Evolutionary conservation across 140 eudicot species (phyloP), one percentile per base, ranked within the genome.

Genomic region (Oenanthe javanica): DNA sequence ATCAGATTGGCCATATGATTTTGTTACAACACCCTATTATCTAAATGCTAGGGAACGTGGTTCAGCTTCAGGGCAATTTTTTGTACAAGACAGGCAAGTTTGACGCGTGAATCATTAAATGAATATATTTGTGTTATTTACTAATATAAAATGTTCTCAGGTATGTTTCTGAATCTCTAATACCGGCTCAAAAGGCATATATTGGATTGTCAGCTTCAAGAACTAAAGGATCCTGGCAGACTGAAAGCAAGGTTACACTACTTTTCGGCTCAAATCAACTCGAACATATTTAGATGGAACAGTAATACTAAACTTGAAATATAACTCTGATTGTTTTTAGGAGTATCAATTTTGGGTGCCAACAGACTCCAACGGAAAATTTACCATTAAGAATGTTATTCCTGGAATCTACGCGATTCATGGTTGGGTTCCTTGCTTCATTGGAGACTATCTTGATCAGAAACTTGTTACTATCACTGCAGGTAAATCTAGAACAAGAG

Each of bases 301-400:
- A 67, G 16, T 31, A 48, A 14, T 27, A 59, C 77, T 64, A 27
- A 51, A n/a, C 57, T 13, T 25, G 38, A 36, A 6, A 55, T 0
- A 16, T 77, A 82, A 52, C 0, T n/a, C 23, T 42, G n/a, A n/a
- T 1, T 70, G 36, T 42, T 70, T 80, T 76, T 57, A 90, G 95
- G 88, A 87, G 21, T 92, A 92, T 67, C 94, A 90, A 67, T 90
- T 92, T 79, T 92, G 97, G 97, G 87, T 82, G 59, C 77, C 81
- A 69, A 83, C 95, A 25, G 84, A 90, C 42, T 84, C 79, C 27
- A 15, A 83, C 43, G 97, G 97, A 25, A 57, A 52, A 49, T 92
- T 89, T 77, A 54, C 40, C 3, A 86, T 92, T n/a, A 46, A 81
- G 78, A 84, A 88, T 76, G 74, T 90, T 5, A 46, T 86, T 45